Percentiles rank a stretch among this genome's conserved stretches.
phyloP scores from a whole-genome alignment of 2,329 filamentous ascomycete genomes.

The Verticillium nubilum region DNA sequence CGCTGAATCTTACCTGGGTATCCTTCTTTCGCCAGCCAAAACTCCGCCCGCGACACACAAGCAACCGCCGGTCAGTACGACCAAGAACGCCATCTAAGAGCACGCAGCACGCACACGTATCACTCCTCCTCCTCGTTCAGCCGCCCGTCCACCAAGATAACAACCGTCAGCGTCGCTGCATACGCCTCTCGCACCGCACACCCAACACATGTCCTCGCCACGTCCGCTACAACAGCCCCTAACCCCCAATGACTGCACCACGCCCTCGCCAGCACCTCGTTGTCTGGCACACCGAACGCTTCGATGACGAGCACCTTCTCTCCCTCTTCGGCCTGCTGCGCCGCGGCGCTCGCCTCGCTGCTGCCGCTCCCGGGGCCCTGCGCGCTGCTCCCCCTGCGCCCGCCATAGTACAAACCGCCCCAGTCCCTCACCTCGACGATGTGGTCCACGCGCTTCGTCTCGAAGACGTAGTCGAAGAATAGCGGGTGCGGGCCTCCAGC shows the following conservation, averaged over 20 bases:
- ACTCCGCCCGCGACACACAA: no score
- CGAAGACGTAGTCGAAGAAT: conserved; percentile 66
- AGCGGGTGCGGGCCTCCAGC: conserved; percentile 60
- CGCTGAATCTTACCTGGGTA: neutral
- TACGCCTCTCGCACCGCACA: conserved; percentile 73
- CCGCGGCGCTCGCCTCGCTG: neutral
- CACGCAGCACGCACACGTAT: conserved; percentile 5
- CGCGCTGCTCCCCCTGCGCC: conserved; percentile 7
- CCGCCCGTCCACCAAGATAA: conserved; percentile 58
- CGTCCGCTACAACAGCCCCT: conserved; percentile 64
- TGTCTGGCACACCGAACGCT: conserved; percentile 67
- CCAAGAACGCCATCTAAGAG: neutral
- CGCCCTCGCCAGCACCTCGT: conserved; percentile 69
- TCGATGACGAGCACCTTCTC: conserved; percentile 68
- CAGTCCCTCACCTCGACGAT: conserved; percentile 62
- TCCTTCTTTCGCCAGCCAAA: neutral
- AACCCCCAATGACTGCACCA: conserved; percentile 76
- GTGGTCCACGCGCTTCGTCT: conserved; percentile 55
- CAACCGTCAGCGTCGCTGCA: conserved; percentile 66
- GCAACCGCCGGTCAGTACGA: no score
- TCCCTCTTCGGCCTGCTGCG: conserved; percentile 35
- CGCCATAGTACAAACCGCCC: conserved; percentile 39
- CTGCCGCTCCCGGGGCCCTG: conserved; percentile 1
- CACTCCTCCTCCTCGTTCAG: conserved; percentile 37
- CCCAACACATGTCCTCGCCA: conserved; percentile 64